Evolutionary conservation across 768 basidiomycete genomes (phyloP).

Genomic region (Podaxis mareebaensis): DNA sequence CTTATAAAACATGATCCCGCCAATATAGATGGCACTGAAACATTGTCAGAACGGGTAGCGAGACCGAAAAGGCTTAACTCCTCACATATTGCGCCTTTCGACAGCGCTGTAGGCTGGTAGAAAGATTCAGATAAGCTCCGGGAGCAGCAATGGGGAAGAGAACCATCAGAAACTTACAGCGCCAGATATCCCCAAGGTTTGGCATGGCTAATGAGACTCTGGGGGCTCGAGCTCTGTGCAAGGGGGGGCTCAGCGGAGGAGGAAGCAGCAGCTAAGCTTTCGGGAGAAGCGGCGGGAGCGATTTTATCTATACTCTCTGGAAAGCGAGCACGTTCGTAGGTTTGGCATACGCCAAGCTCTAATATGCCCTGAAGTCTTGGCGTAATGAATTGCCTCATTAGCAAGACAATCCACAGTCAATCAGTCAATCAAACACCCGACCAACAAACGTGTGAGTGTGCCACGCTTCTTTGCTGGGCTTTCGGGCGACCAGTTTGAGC

Average conservation of each 20-base stretch:
- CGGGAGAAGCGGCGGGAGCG: not conserved
- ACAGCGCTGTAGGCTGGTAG: constrained; percentile 24
- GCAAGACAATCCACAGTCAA: not conserved
- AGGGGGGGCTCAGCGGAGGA: not conserved
- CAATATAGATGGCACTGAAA: constrained; percentile 28
- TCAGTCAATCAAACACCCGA: not conserved
- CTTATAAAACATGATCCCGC: constrained; percentile 34
- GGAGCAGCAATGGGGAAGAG: not conserved
- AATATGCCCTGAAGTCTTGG: not conserved
- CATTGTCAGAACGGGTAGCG: not conserved
- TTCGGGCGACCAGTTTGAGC: not conserved
- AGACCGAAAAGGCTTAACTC: not conserved
- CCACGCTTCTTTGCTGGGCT: not conserved
- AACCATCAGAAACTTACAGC: constrained; percentile 18
- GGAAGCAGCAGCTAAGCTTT: too few species aligned
- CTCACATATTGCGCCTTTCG: constrained; percentile 33
- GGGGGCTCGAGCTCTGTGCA: not conserved
- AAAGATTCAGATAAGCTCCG: not conserved
- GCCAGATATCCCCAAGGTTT: constrained; percentile 23
- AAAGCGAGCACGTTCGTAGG: not conserved
- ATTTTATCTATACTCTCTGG: not conserved
- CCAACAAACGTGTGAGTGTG: not conserved
- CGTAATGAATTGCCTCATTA: not conserved
- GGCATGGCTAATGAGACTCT: not conserved
- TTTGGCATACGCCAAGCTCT: not conserved